Percentiles rank a stretch among this genome's conserved stretches.
Evolutionary conservation across 202 grass and related monocot species (phyloP).

Genomic region (Brachypodium distachyon): DNA sequence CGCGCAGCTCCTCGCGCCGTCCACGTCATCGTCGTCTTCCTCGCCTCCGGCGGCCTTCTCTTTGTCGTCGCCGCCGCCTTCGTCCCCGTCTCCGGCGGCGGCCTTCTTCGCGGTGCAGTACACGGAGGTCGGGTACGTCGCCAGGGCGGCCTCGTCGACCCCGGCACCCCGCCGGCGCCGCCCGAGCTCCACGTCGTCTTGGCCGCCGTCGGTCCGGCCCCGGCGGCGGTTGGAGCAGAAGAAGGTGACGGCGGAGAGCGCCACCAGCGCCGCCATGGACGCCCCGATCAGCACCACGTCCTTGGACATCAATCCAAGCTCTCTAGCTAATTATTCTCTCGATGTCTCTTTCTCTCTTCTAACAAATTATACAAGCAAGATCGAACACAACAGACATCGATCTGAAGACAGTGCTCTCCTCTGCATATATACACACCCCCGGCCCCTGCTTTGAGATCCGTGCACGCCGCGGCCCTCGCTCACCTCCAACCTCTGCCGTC

Average conservation of each 20-base stretch:
- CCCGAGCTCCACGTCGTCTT: slow-evolving; percentile 41
- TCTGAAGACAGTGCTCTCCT: no score
- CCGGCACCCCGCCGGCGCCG: not conserved
- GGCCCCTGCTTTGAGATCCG: no score
- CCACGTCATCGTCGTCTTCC: not conserved
- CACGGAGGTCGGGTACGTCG: slow-evolving; percentile 35
- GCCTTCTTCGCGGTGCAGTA: not conserved
- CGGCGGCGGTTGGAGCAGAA: slow-evolving; percentile 20
- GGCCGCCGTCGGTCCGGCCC: no score
- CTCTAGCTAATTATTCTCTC: no score
- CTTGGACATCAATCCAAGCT: no score
- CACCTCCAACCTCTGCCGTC: no score
- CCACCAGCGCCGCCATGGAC: slow-evolving; percentile 21
- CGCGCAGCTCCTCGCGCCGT: no score
- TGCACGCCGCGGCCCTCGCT: no score
- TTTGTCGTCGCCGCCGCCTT: not conserved
- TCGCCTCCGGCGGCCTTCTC: not conserved
- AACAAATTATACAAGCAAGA: no score
- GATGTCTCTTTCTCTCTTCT: no score
- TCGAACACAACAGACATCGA: no score
- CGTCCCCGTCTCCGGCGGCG: not conserved
- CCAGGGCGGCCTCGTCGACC: slow-evolving; percentile 39
- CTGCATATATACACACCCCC: no score
- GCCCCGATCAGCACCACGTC: slow-evolving; percentile 20
- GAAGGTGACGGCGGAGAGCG: slow-evolving; percentile 39